A percentile compares a stretch with the other conserved stretches of the same genome.
These are phyloP conservation scores for Eryngium alpinum DNA, from an alignment of 140 eudicot genomes.

Conservation along the genomic window DNA sequence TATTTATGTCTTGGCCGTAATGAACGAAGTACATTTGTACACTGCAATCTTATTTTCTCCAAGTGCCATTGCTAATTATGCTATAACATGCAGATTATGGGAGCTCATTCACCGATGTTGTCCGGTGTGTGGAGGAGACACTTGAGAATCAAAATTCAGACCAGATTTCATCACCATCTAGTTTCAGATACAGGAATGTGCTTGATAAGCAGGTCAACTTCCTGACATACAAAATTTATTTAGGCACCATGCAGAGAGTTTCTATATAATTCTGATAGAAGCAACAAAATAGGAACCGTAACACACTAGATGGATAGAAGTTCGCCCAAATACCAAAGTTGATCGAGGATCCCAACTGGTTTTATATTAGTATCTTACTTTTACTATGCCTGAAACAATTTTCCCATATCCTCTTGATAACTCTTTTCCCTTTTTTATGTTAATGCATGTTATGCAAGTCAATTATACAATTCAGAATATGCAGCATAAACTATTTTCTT, in stretches of 20 bases:
- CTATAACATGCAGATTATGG: constrained; percentile 62
- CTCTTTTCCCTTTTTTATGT: neutral
- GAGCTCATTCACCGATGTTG: constrained; percentile 73
- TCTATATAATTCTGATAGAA: neutral
- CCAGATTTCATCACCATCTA: constrained; percentile 63
- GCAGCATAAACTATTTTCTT: neutral
- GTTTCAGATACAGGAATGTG: constrained; percentile 72
- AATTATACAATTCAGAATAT: neutral
- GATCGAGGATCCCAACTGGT: neutral
- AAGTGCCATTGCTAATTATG: constrained; percentile 6
- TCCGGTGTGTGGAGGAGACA: constrained; percentile 63
- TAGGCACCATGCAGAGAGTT: neutral
- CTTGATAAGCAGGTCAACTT: constrained; percentile 83
- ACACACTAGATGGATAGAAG: neutral
- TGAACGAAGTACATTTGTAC: neutral
- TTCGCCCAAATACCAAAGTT: too few relatives aligned
- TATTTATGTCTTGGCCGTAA: neutral
- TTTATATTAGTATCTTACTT: neutral
- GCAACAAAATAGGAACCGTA: neutral
- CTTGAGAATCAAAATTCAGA: constrained; percentile 70
- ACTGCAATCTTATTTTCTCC: neutral
- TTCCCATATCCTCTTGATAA: neutral
- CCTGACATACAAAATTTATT: neutral
- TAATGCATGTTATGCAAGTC: neutral
- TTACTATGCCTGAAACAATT: neutral